Conservation (phyloP, 495 filamentous ascomycete genomes). For the Massariosphaeria phaeospora region DNA sequence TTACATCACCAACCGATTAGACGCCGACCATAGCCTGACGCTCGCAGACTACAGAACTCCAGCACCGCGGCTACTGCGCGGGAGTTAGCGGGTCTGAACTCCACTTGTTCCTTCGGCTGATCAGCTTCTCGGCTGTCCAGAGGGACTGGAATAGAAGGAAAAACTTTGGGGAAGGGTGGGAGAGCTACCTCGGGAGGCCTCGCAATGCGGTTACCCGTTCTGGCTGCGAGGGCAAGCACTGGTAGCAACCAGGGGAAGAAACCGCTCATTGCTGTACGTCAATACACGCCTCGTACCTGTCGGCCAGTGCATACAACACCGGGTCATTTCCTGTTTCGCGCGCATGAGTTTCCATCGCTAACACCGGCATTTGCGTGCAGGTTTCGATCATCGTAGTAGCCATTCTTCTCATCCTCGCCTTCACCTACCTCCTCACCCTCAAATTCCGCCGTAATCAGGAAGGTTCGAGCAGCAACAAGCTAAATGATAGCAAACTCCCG, state of each 20-base stretch:
- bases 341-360: not conserved
- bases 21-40: too few relatives aligned
- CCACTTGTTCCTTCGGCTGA: not conserved
- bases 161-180: not conserved
- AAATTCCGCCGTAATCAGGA: slow-evolving; percentile 51
- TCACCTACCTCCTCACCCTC: slow-evolving; percentile 48
- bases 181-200: not conserved
- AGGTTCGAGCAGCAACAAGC: slow-evolving; percentile 46
- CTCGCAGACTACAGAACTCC: too few relatives aligned
- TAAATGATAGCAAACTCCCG: slow-evolving; percentile 28
- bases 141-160: not conserved
- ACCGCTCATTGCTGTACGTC: slow-evolving; percentile 3
- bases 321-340: too few relatives aligned
- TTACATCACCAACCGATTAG: too few relatives aligned
- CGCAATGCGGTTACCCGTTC: not conserved
- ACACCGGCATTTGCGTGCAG: slow-evolving; percentile 22
- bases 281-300: not conserved
- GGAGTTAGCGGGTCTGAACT: not conserved
- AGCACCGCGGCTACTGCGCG: too few relatives aligned
- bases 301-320: not conserved
- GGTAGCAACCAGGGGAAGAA: not conserved
- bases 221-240: not conserved
- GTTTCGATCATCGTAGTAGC: slow-evolving; percentile 41
- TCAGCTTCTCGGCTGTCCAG: not conserved
- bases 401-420: slow-evolving; percentile 42